These are phyloP conservation scores for Notholithocarpus densiflorus DNA, from an alignment of 306 rosid species.

Conservation along the genomic window DNA sequence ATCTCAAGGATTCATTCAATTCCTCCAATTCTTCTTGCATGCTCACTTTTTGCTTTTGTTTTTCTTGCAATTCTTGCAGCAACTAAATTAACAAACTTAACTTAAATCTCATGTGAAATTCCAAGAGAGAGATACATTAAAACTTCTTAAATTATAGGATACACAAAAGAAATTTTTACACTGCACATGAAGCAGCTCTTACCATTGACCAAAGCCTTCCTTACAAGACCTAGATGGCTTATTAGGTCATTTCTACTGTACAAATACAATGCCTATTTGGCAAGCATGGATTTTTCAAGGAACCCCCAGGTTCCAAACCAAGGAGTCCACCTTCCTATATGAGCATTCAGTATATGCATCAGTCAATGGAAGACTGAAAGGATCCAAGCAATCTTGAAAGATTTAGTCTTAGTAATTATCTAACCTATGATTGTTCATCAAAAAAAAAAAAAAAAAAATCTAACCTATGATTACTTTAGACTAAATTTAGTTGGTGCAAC, in stretches of 20 bases:
- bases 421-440: not conserved
- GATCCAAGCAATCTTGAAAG: slow-evolving; percentile 1
- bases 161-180: not conserved
- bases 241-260: not conserved
- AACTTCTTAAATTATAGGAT: not conserved
- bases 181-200: not conserved
- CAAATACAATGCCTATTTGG: not conserved
- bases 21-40: slow-evolving; percentile 64
- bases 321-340: not conserved
- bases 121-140: not conserved
- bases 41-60: slow-evolving; percentile 56
- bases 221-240: not conserved
- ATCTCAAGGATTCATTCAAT: slow-evolving; percentile 56
- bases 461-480: not conserved
- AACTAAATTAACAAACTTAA: slow-evolving; percentile 44
- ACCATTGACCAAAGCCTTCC: not conserved
- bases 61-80: slow-evolving; percentile 58
- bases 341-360: not conserved
- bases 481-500: not conserved
- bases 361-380: slow-evolving; percentile 7
- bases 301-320: not conserved
- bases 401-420: not conserved
- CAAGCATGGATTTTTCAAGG: not conserved
- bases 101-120: slow-evolving; percentile 16
- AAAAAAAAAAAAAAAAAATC: too few species aligned